phyloP scores from a whole-genome alignment of 129 eudicot genomes.

The Centaurea solstitialis region DNA sequence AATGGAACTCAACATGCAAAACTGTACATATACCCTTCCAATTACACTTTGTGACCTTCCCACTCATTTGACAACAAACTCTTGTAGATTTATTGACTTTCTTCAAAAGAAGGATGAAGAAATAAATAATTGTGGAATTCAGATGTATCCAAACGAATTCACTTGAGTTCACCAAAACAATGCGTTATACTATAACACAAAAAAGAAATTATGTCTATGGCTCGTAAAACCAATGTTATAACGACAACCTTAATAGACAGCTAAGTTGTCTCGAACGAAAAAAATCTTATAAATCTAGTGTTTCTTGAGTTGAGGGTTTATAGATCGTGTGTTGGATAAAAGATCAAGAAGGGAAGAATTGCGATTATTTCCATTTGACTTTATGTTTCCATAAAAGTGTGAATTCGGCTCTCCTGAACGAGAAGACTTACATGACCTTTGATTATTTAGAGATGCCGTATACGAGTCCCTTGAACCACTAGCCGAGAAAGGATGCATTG shows the following conservation, averaged over 20 bases:
- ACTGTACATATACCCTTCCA: not conserved
- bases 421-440: slow-evolving; percentile 77
- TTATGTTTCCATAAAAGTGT: slow-evolving; percentile 44
- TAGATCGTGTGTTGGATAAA: slow-evolving; percentile 47
- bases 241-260: not conserved
- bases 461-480: slow-evolving; percentile 64
- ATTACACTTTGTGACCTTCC: not conserved
- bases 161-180: slow-evolving; percentile 22
- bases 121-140: slow-evolving; percentile 16
- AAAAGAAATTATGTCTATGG: slow-evolving; percentile 3
- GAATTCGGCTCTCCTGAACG: slow-evolving; percentile 84
- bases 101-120: not conserved
- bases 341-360: slow-evolving; percentile 49
- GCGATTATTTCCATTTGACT: slow-evolving; percentile 69
- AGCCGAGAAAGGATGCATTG: slow-evolving; percentile 44
- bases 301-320: slow-evolving; percentile 15
- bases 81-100: not conserved
- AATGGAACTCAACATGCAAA: not conserved
- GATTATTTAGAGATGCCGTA: slow-evolving; percentile 64
- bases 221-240: not conserved
- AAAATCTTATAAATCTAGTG: slow-evolving; percentile 12
- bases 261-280: not conserved
- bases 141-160: not conserved
- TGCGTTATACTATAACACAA: slow-evolving; percentile 10
- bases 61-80: not conserved